Evolutionary conservation across 164 flowering plant genomes (phyloP), one percentile per base, ranked within the genome.

Genomic region (Dillenia suffruticosa): DNA sequence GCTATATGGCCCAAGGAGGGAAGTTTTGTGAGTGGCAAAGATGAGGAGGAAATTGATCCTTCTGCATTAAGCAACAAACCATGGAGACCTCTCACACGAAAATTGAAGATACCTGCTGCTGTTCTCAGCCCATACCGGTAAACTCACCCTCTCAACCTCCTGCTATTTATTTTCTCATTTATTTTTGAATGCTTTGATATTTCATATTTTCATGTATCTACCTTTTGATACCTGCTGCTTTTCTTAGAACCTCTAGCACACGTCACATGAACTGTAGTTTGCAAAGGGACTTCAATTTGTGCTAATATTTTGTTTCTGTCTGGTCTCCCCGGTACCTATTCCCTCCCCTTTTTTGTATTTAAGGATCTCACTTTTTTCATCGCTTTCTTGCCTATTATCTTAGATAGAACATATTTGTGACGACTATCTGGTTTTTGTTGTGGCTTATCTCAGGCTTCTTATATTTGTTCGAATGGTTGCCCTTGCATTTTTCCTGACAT

Each of bases 81-180:
- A 9, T 90, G 90, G 94, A 87, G 84, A 74, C 97, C 97, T 14
- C 82, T 90, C 17, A 86, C 94, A 2, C 77, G 94, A 13, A 88
- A 86, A 68, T 43, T 88, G n/a, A 81, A 68, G 56, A 83, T 88
- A 5, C 85, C 88, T 9, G 83, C 92, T 49, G 89, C 80, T 16
- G 57, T 90, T 62, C 74, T 90, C 55, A 88, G 90, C 68, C 97
- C 97, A 32, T 88, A 90, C 58, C 59, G 94, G 96, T 89, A 74
- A 9, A 58, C 24, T 50, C 50, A 47, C 22, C 44, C 40, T 32
- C 40, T 32, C 40, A 32, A 32, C 40, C 40, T 32, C 7, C 7
- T 5, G 40, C 40, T 4, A n/a, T 43, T 9, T 17, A 10, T 15
- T 15, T 22, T 44, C 40, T 7, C 26, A 53, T 24, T 12, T 44